Conservation (phyloP, 257 asterid genomes). For the Capsicum pubescens region DNA sequence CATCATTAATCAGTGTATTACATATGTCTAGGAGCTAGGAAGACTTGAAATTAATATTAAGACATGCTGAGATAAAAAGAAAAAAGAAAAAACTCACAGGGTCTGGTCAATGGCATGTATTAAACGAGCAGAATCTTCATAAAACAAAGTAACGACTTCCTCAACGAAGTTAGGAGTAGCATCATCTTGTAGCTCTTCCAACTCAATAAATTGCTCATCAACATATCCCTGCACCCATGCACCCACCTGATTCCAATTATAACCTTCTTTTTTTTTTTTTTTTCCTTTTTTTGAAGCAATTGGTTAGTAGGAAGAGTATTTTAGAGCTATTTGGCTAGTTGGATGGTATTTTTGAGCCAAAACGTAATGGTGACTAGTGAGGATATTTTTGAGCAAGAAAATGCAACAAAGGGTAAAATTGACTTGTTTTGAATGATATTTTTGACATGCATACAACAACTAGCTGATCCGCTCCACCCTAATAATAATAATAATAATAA, state of each 20-base stretch:
- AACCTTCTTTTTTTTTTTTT: too few relatives aligned
- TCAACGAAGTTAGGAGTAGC: conserved; percentile 77
- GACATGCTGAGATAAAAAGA: not conserved
- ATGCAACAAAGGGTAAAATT: too few relatives aligned
- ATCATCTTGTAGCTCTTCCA: conserved; percentile 83
- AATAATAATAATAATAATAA: too few relatives aligned
- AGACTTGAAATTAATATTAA: not conserved
- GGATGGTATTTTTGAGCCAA: too few relatives aligned
- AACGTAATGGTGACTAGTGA: too few relatives aligned
- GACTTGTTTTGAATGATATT: too few relatives aligned
- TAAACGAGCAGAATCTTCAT: conserved; percentile 60
- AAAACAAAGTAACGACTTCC: conserved; percentile 76
- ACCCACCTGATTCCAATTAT: not conserved
- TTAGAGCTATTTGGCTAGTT: too few relatives aligned
- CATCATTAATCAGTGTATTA: not conserved
- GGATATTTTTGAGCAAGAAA: too few relatives aligned
- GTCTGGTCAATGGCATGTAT: conserved; percentile 65
- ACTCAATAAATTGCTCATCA: conserved; percentile 71
- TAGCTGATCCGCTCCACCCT: not conserved
- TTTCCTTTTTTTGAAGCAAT: too few relatives aligned
- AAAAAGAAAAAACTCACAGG: conserved; percentile 48
- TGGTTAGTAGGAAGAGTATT: too few relatives aligned
- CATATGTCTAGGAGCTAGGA: not conserved
- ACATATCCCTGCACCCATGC: conserved; percentile 59
- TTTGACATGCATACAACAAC: not conserved